Base-by-base conservation (phyloP, 2,329 filamentous ascomycete species). In the Cladosporium sp. region DNA sequence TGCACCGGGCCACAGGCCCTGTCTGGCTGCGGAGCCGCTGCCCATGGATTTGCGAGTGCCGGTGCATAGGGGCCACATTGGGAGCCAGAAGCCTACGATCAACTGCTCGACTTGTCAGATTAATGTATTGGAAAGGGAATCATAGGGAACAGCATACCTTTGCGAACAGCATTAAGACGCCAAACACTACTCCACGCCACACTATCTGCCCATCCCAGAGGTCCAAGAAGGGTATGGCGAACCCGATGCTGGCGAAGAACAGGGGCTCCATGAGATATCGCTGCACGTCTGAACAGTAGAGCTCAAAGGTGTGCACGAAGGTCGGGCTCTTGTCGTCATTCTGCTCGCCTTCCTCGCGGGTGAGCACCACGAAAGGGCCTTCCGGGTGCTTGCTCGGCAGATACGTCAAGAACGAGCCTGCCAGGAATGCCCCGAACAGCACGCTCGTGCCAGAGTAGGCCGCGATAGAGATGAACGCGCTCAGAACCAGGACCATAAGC, bases 271-370 rank as follows among this genome's bases (percentile, higher is more conserved):
- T 66, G 14, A 76, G 66, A 51, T 74, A 74, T 18, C 30, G 24
- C 83, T 4, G 85, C 79, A 12, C 83, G 66, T 11, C 86, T 64
- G 2, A 82, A 81, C 21, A 84, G 75, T 12, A 86, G 64, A 68
- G 71, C 58, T 76, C 73, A 44, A 75, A 76, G 0, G 73, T 76
- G 36, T 75, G 73, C 5, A 76, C 72, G 21, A 75, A 76, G 0
- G 72, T 75, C 1, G 73, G 73, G 24, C 69, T 72, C 57, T 74
- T 75, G 67, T 72, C 49, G 34, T 71, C 71, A 24, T 69, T 61
- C 32, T 68, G 67, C 65, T 75, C 74, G 36, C 73, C 74, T 52
- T 74, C 69, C 38, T 74, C 71, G 28, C 73, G 64, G 7, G 63
- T 67, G 61, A 73, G 67, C 0, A 74, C 74, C 10, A 75, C 72